A percentile compares a stretch with the other conserved stretches of the same genome.
phyloP scores from a whole-genome alignment of 805 yeast genomes.

The Hanseniaspora osmophila region DNA sequence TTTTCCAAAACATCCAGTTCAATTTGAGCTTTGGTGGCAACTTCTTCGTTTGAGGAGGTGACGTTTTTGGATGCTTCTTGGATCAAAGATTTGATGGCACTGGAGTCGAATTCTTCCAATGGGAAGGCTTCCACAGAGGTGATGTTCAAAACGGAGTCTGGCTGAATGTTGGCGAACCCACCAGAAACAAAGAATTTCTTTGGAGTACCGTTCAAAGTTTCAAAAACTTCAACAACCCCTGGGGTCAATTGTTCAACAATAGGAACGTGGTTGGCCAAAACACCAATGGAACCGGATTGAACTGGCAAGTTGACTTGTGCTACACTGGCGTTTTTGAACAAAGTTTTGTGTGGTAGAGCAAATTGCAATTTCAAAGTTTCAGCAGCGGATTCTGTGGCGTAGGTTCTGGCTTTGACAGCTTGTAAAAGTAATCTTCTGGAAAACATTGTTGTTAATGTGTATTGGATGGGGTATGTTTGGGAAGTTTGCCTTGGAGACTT shows the following conservation, averaged over 20 bases:
- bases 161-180: conserved; percentile 92
- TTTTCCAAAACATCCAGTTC: conserved; percentile 95
- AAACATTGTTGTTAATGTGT: conserved; percentile 2
- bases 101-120: conserved; percentile 71
- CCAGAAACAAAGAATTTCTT: conserved; percentile 84
- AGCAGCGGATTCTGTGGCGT: conserved; percentile 56
- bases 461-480: too few relatives aligned
- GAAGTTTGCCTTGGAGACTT: too few relatives aligned
- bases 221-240: conserved; percentile 86
- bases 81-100: conserved; percentile 63
- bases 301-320: conserved; percentile 91
- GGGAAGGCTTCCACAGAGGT: conserved; percentile 93
- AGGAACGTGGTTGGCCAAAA: conserved; percentile 95
- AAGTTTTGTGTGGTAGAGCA: conserved; percentile 75
- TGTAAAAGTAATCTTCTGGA: conserved; percentile 13
- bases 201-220: conserved; percentile 47
- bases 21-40: conserved; percentile 88
- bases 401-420: conserved; percentile 47
- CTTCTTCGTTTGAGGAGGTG: conserved; percentile 68
- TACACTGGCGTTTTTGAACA: conserved; percentile 35
- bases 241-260: conserved; percentile 91
- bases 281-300: conserved; percentile 89
- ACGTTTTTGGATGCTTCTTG: conserved; percentile 91
- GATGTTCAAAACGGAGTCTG: conserved; percentile 79
- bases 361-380: conserved; percentile 76